Percentiles rank a stretch among this genome's conserved stretches.
Conservation (phyloP, 2,329 filamentous ascomycete species). For the Paramyrothecium sp. region DNA sequence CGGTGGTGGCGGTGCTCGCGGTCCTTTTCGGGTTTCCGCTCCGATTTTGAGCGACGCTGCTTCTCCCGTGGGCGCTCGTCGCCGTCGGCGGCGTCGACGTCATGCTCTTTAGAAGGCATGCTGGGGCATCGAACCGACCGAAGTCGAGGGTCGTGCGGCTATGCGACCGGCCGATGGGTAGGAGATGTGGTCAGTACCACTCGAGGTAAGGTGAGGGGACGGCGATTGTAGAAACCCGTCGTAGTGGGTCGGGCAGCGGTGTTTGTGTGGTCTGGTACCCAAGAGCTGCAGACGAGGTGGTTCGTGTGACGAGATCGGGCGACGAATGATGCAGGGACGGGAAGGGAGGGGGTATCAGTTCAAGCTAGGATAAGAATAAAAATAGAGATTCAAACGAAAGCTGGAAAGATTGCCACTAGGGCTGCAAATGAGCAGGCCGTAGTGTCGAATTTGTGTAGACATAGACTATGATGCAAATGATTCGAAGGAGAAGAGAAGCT, state of each 20-base stretch:
- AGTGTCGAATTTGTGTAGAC: no score
- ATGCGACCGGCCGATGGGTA: slow-evolving; percentile 1
- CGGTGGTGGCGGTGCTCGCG: slow-evolving; percentile 35
- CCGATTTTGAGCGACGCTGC: slow-evolving; percentile 35
- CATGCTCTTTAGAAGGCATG: slow-evolving; percentile 42
- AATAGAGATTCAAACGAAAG: neutral
- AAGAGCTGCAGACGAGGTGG: neutral
- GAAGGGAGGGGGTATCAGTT: neutral
- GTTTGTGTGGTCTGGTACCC: neutral
- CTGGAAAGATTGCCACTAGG: neutral
- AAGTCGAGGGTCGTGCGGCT: neutral
- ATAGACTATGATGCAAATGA: no score
- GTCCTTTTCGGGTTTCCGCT: slow-evolving; percentile 32
- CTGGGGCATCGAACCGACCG: slow-evolving; percentile 23
- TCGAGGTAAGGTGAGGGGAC: slow-evolving; percentile 1
- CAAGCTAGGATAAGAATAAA: neutral
- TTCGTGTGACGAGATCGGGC: neutral
- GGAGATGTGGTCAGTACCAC: neutral
- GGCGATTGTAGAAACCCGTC: neutral
- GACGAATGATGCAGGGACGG: neutral
- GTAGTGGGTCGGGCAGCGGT: neutral
- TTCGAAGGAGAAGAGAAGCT: no score
- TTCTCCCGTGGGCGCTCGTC: slow-evolving; percentile 39
- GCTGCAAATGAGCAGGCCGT: no score
- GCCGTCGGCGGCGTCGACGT: slow-evolving; percentile 32